These are phyloP conservation scores for Sugiyamaella smithiae DNA, from an alignment of 805 yeast genomes.

Conservation along the genomic window DNA sequence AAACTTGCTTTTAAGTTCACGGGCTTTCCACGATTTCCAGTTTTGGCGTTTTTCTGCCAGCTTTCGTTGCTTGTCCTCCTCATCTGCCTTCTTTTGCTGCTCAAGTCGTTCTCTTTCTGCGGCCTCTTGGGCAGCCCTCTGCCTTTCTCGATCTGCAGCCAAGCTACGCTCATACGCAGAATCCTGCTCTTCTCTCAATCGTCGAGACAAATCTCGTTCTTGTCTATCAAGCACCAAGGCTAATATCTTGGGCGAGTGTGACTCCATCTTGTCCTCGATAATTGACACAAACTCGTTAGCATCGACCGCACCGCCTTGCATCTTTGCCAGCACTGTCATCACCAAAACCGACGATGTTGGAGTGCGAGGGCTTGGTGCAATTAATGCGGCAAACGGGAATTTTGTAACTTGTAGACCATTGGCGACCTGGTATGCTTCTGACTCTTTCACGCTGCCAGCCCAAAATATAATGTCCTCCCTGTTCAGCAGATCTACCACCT, in stretches of 20 bases:
- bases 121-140: constrained; percentile 25
- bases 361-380: constrained; percentile 58
- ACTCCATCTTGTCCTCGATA: constrained; percentile 47
- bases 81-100: constrained; percentile 18
- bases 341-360: constrained; percentile 43
- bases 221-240: constrained; percentile 61
- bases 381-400: constrained; percentile 78
- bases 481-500: constrained; percentile 46
- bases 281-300: constrained; percentile 43
- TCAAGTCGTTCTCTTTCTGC: constrained; percentile 22
- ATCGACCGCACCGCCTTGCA: constrained; percentile 52
- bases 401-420: constrained; percentile 66
- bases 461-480: constrained; percentile 63
- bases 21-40: constrained; percentile 53
- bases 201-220: constrained; percentile 52
- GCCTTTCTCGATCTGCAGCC: constrained; percentile 58
- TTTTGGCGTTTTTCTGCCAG: constrained; percentile 28
- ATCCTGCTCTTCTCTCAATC: constrained; percentile 71
- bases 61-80: constrained; percentile 14
- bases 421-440: constrained; percentile 83
- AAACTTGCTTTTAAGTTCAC: constrained; percentile 24
- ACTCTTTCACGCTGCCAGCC: constrained; percentile 82
- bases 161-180: constrained; percentile 70
- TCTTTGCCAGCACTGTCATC: constrained; percentile 56
- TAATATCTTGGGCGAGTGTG: constrained; percentile 56